Evolutionary conservation across 306 rosid genomes (phyloP).

Genomic region (Chamaecrista fasciculata): DNA sequence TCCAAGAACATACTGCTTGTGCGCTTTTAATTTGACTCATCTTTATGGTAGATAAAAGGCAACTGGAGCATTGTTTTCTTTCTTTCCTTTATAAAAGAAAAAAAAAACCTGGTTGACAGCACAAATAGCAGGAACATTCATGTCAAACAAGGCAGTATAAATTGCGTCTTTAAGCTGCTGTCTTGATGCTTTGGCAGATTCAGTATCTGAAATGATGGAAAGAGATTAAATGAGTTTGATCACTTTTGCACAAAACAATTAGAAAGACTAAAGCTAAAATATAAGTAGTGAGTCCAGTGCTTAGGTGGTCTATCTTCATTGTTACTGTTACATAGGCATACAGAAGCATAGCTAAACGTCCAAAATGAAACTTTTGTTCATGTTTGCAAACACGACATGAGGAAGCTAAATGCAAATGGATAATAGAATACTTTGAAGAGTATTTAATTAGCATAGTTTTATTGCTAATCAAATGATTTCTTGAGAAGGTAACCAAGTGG

Average conservation of each 20-base stretch:
- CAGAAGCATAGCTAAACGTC: not conserved
- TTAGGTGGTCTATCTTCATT: conserved; percentile 13
- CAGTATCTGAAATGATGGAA: conserved; percentile 60
- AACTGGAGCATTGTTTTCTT: not conserved
- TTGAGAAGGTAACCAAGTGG: not conserved
- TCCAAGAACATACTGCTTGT: too few species aligned
- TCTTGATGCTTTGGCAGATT: conserved; percentile 78
- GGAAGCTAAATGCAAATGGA: conserved; percentile 2
- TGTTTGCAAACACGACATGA: not conserved
- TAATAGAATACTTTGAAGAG: not conserved
- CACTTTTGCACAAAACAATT: not conserved
- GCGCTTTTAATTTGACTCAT: not conserved
- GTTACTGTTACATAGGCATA: not conserved
- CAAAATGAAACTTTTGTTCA: not conserved
- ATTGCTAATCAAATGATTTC: conserved; percentile 4
- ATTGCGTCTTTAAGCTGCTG: conserved; percentile 81
- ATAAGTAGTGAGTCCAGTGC: not conserved
- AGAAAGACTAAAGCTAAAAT: not conserved
- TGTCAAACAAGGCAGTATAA: conserved; percentile 63
- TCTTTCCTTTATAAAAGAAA: not conserved
- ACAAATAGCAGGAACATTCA: conserved; percentile 90
- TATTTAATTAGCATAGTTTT: not conserved
- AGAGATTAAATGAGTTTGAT: too few species aligned
- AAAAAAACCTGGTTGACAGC: conserved; percentile 75
- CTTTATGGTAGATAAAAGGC: not conserved